These are phyloP conservation scores for Gillenia trifoliata DNA, from an alignment of 306 rosid species.

Conservation along the genomic window DNA sequence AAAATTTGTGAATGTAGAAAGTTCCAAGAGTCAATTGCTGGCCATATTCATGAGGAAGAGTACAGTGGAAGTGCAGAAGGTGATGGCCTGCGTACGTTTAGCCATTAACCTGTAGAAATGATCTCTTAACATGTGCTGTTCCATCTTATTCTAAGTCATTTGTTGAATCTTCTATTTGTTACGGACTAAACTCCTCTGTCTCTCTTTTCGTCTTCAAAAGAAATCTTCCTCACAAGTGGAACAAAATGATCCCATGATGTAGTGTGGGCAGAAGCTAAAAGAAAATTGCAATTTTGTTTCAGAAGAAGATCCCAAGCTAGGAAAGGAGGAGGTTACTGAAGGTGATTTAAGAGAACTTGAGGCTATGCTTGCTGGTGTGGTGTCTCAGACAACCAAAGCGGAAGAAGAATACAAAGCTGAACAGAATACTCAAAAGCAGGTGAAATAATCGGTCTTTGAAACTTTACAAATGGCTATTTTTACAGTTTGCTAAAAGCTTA, in stretches of 20 bases:
- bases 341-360: slow-evolving; percentile 31
- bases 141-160: not conserved
- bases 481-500: slow-evolving; percentile 7
- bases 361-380: slow-evolving; percentile 38
- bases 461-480: not conserved
- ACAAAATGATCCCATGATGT: not conserved
- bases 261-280: slow-evolving; percentile 16
- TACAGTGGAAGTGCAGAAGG: slow-evolving; percentile 23
- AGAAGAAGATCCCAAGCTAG: slow-evolving; percentile 32
- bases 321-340: slow-evolving; percentile 34
- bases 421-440: slow-evolving; percentile 42
- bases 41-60: slow-evolving; percentile 22
- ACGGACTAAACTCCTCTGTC: not conserved
- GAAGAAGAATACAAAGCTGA: slow-evolving; percentile 49
- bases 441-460: slow-evolving; percentile 26
- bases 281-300: slow-evolving; percentile 23
- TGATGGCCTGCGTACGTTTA: slow-evolving; percentile 22
- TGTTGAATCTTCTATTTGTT: not conserved
- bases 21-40: slow-evolving; percentile 40
- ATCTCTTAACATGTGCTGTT: not conserved
- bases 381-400: slow-evolving; percentile 40
- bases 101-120: not conserved
- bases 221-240: not conserved
- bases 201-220: not conserved
- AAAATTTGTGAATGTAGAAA: slow-evolving; percentile 39